phyloP scores from a whole-genome alignment of 192 early-diverging fungal species.

The Rhizophagus clarus region DNA sequence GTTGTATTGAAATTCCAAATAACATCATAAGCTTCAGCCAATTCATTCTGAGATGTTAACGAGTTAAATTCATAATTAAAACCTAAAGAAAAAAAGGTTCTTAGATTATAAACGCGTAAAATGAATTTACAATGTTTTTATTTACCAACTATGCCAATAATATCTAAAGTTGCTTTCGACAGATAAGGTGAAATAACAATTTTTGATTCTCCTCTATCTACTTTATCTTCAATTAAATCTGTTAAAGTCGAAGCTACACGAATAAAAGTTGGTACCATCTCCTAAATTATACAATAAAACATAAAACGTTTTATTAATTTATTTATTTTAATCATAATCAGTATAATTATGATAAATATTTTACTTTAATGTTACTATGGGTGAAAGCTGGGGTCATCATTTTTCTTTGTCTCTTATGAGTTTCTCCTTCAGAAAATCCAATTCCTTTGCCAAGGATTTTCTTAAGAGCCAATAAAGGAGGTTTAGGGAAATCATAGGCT shows the following conservation, averaged over 20 bases:
- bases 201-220: slow-evolving; percentile 30
- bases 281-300: not conserved
- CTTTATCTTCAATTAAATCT: slow-evolving; percentile 42
- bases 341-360: slow-evolving; percentile 25
- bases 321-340: slow-evolving; percentile 2
- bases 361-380: slow-evolving; percentile 41
- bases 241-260: slow-evolving; percentile 31
- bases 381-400: slow-evolving; percentile 61
- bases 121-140: not conserved
- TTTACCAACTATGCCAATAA: slow-evolving; percentile 47
- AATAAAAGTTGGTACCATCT: slow-evolving; percentile 36
- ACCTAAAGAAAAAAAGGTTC: slow-evolving; percentile 28
- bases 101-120: not conserved
- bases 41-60: slow-evolving; percentile 39
- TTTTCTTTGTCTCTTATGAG: slow-evolving; percentile 55
- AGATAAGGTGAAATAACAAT: slow-evolving; percentile 43
- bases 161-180: slow-evolving; percentile 46
- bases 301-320: not conserved
- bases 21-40: slow-evolving; percentile 47
- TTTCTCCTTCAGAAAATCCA: slow-evolving; percentile 53
- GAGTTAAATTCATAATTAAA: slow-evolving; percentile 54
- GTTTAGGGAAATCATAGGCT: slow-evolving; percentile 50
- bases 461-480: slow-evolving; percentile 33
- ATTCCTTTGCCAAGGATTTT: slow-evolving; percentile 51
- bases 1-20: slow-evolving; percentile 26